Evolutionary conservation across 2,329 filamentous ascomycete species (phyloP).

Genomic region (Penicillium sp.): DNA sequence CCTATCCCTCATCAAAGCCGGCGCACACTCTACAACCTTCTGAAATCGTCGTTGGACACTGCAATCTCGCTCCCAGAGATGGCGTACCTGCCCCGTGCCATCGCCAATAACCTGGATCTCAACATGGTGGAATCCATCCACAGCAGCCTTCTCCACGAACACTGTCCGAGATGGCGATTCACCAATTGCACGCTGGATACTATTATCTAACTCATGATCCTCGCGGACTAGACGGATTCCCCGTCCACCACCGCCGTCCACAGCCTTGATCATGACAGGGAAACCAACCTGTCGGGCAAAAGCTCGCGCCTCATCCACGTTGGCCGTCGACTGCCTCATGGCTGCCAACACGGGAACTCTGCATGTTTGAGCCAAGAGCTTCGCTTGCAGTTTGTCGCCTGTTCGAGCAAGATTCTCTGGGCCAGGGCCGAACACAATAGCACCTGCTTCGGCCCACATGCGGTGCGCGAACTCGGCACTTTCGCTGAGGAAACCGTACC

Average conservation of each 20-base stretch:
- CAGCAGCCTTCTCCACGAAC: conserved; percentile 66
- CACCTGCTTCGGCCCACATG: conserved; percentile 55
- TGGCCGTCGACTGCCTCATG: conserved; percentile 49
- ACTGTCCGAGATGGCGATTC: conserved; percentile 63
- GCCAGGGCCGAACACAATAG: conserved; percentile 59
- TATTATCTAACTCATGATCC: conserved; percentile 50
- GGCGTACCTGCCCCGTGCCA: conserved; percentile 54
- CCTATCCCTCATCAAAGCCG: conserved; percentile 55
- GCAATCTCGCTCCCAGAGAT: conserved; percentile 66
- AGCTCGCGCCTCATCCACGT: conserved; percentile 45
- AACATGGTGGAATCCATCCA: conserved; percentile 64
- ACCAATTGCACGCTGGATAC: conserved; percentile 56
- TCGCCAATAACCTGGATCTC: conserved; percentile 67
- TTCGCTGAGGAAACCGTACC: conserved; percentile 67
- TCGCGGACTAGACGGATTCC: conserved; percentile 61
- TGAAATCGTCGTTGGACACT: conserved; percentile 65
- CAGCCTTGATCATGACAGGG: conserved; percentile 67
- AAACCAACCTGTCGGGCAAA: conserved; percentile 65
- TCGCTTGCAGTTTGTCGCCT: conserved; percentile 61
- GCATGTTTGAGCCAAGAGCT: conserved; percentile 56
- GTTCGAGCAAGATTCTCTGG: conserved; percentile 61
- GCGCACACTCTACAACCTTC: conserved; percentile 65
- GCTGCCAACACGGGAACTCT: conserved; percentile 58
- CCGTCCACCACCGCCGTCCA: conserved; percentile 65
- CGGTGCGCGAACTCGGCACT: conserved; percentile 54